These are phyloP conservation scores for Huntiella bhutanensis DNA, from an alignment of 2,329 filamentous ascomycete genomes.

Conservation along the genomic window DNA sequence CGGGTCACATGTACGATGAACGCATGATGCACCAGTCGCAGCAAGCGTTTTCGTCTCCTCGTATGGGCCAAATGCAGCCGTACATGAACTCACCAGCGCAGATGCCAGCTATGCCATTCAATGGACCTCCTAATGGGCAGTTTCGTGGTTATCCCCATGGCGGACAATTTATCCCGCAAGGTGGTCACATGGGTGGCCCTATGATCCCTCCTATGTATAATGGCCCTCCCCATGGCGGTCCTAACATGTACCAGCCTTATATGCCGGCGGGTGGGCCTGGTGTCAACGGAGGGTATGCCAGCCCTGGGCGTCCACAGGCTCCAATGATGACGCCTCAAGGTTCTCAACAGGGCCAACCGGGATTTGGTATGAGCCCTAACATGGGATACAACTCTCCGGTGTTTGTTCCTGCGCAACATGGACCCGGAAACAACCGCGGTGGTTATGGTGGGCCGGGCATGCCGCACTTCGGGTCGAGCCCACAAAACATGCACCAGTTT, in stretches of 20 bases:
- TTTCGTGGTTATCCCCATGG: slow-evolving; percentile 54
- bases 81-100: slow-evolving; percentile 51
- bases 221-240: slow-evolving; percentile 41
- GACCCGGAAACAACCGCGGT: slow-evolving; percentile 37
- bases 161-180: slow-evolving; percentile 45
- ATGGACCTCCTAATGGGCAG: slow-evolving; percentile 46
- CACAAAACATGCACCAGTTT: slow-evolving; percentile 46
- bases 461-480: slow-evolving; percentile 46
- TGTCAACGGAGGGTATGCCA: slow-evolving; percentile 52
- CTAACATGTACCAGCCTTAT: slow-evolving; percentile 51
- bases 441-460: slow-evolving; percentile 39
- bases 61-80: slow-evolving; percentile 51
- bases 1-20: slow-evolving; percentile 44
- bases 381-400: slow-evolving; percentile 58
- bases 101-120: slow-evolving; percentile 51
- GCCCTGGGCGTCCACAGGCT: slow-evolving; percentile 58
- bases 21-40: slow-evolving; percentile 66
- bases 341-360: slow-evolving; percentile 73
- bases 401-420: slow-evolving; percentile 47
- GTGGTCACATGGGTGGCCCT: slow-evolving; percentile 49
- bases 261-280: slow-evolving; percentile 40
- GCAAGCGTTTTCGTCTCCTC: slow-evolving; percentile 71
- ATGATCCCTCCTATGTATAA: slow-evolving; percentile 76
- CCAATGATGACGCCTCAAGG: slow-evolving; percentile 91
- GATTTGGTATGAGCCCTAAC: slow-evolving; percentile 57